phyloP scores from a whole-genome alignment of 495 filamentous ascomycete genomes.

The Aspergillus saccharolyticus region DNA sequence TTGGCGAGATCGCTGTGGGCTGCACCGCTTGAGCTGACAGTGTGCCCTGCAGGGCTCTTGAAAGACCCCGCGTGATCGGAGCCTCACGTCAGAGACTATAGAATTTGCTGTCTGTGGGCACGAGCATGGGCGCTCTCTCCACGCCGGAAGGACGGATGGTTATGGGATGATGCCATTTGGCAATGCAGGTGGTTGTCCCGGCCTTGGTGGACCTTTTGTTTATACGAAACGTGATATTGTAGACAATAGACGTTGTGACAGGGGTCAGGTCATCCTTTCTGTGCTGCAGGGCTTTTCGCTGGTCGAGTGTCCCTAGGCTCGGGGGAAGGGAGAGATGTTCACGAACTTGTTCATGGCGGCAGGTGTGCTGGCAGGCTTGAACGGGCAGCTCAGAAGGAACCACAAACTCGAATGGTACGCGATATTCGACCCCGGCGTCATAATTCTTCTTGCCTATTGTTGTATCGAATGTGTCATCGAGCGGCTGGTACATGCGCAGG shows the following conservation, averaged over 20 bases:
- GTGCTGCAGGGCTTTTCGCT: background rate
- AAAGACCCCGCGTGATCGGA: background rate
- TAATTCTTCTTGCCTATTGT: background rate
- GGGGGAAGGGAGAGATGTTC: conserved; percentile 6
- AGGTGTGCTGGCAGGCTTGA: conserved; percentile 5
- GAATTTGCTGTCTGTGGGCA: conserved; percentile 5
- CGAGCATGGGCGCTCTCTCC: conserved; percentile 1
- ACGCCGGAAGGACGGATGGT: background rate
- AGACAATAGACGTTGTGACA: background rate
- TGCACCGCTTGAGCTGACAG: conserved; percentile 5
- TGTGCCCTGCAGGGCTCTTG: background rate
- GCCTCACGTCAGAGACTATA: background rate
- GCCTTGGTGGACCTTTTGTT: background rate
- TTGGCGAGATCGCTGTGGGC: background rate
- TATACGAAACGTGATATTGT: background rate
- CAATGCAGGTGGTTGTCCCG: background rate
- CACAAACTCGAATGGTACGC: conserved; percentile 10
- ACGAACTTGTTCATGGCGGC: conserved; percentile 1
- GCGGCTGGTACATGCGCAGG: conserved; percentile 4
- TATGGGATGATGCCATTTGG: conserved; percentile 1
- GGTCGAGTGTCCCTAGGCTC: background rate
- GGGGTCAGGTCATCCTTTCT: background rate
- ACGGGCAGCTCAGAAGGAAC: conserved; percentile 3
- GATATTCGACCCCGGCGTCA: background rate
- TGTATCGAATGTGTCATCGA: background rate